Evolutionary conservation across 306 rosid genomes (phyloP), one percentile per base, ranked within the genome.

Genomic region (Lithocarpus polystachyus): DNA sequence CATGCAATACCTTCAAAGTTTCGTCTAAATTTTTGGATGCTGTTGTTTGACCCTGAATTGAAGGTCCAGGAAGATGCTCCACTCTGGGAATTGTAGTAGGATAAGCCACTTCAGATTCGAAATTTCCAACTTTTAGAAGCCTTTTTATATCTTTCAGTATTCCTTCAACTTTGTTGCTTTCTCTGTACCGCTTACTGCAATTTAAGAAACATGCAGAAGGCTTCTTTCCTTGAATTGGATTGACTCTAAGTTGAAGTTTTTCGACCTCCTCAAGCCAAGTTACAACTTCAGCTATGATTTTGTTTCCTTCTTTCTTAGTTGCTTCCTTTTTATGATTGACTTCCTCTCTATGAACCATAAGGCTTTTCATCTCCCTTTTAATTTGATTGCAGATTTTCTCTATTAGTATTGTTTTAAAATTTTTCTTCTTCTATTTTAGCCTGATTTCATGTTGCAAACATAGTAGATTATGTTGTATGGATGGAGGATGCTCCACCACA

Each of bases 31-130:
- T 18, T 54, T 51, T 61, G 0, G 77, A 71, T 13, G 77, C 37
- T 10, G 82, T 72, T n/a, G 55, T 60, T 61, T 79, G 77, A 72
- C 51, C 77, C 31, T 72, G 43, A 19, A 79, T 60, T 24, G 20
- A 19, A 48, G 55, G 72, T 52, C 73, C 82, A 5, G 77, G 77
- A 51, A 61, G 31, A 59, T 72, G 51, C 73, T 79, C 82, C 6
- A 79, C 73, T 19, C 6, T 55, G 18, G 24, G 51, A 6, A 13
- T 5, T 15, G 0, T 17, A 18, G 19, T 6, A 31, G 19, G 33
- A 12, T 1, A 8, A 65, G 45, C 22, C 71, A 65, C 23, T 0
- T 23, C 14, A 65, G 48, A 12, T 5, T 65, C 1, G 4, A 10
- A 65, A 2, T 2, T 65, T 17, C 51, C 24, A 65, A 2, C 51